Percentiles rank a stretch among this genome's conserved stretches.
Conservation (phyloP, 2,329 filamentous ascomycete species). For the Fusarium buharicum region DNA sequence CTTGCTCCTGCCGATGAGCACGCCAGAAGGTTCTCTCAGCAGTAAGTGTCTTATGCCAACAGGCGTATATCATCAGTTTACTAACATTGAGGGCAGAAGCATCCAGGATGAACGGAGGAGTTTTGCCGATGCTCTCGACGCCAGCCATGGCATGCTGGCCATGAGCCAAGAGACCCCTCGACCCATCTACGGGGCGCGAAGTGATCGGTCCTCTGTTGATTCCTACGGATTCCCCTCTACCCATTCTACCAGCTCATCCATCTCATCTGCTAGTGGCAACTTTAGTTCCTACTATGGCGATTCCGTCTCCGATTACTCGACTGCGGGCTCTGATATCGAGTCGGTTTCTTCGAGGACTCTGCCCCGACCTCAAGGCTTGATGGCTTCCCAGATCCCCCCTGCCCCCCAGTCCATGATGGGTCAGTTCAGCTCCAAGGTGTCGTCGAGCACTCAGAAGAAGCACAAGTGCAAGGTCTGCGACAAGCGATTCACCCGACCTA, state of each 20-base stretch:
- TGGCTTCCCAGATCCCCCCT: slow-evolving; percentile 74
- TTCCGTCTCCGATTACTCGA: slow-evolving; percentile 93
- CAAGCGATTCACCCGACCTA: slow-evolving; percentile 94
- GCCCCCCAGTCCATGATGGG: slow-evolving; percentile 98
- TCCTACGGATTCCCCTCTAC: slow-evolving; percentile 91
- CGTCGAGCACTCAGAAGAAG: slow-evolving; percentile 97
- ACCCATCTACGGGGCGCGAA: slow-evolving; percentile 81
- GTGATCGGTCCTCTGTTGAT: slow-evolving; percentile 78
- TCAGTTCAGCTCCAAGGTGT: slow-evolving; percentile 96
- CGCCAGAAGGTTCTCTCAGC: slow-evolving; percentile 79
- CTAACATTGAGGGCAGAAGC: slow-evolving; percentile 38
- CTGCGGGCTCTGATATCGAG: slow-evolving; percentile 86
- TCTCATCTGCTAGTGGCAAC: slow-evolving; percentile 78
- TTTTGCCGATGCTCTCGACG: slow-evolving; percentile 90
- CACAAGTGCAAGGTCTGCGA: slow-evolving; percentile 99
- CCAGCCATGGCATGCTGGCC: slow-evolving; percentile 92
- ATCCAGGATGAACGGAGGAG: slow-evolving; percentile 67
- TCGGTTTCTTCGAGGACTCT: slow-evolving; percentile 83
- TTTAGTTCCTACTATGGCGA: slow-evolving; percentile 87
- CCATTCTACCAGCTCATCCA: slow-evolving; percentile 87
- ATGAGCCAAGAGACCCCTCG: slow-evolving; percentile 95
- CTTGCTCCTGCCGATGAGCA: slow-evolving; percentile 67
- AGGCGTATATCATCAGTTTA: not conserved
- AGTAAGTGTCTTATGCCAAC: slow-evolving; percentile 69
- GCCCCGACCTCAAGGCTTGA: slow-evolving; percentile 75